Base-by-base conservation (phyloP, 352 stramenopile genomes). In the Saprolegnia parasitica region DNA sequence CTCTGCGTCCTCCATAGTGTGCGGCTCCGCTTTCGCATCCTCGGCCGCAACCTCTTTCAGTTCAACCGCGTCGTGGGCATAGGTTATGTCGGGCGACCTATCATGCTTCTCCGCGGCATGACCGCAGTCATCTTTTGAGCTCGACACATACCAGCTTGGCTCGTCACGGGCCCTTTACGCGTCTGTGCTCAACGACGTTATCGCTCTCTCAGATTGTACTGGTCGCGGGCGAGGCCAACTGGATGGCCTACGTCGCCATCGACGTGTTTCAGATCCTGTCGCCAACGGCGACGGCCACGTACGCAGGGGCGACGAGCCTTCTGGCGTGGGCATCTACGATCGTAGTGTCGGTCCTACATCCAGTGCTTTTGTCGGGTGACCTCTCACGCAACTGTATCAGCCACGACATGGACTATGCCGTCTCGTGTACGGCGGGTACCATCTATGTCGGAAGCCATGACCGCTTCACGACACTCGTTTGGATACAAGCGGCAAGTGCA, bases 21-120 rank as follows among this genome's bases (percentile, higher is more conserved):
- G 1, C n/a, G 37, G 13, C 5, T 56, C 5, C 39, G 39, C 1
- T 56, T 29, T 26, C 24, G 24, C 23, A 21, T 52, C 5, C 9
- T 24, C 24, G 61, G 61, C 1, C 24, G 37, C 24, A 55, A 55
- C 49, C 21, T 67, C 5, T 23, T 67, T 8, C 32, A 37, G 1
- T 67, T 67, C 40, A 67, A 67, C 42, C 61, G 61, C 10, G 18
- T 67, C 18, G 61, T 37, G 45, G 61, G 61, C 10, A 23, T 16
- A 9, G 24, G 20, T 37, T 67, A 39, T 35, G 40, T 67, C 32
- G 61, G 61, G 9, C 61, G 61, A 15, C 37, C 24, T 2, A 10
- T 67, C 6, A 10, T 56, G 39, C 40, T 67, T 1, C 11, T 67
- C 2, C 61, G 61, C 5, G 61, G 61, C 5, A 56, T 67, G 5